A percentile compares a stretch with the other conserved stretches of the same genome.
phyloP scores from a whole-genome alignment of 2,329 filamentous ascomycete species.

The Amylocarpus encephaloides region DNA sequence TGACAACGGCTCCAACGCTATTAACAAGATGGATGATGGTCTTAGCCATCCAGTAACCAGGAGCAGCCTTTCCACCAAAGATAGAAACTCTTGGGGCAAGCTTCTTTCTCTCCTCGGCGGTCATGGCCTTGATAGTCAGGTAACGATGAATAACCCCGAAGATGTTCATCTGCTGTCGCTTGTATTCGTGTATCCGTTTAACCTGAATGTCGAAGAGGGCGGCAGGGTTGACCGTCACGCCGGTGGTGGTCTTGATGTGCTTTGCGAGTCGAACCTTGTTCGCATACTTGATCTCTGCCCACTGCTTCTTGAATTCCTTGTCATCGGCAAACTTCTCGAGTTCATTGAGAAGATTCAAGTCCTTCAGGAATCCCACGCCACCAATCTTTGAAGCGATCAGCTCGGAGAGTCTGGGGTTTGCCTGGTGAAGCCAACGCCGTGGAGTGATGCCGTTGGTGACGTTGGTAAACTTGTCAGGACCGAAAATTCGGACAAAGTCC shows the following conservation, averaged over 20 bases:
- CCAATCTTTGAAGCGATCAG: constrained; percentile 88
- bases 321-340: constrained; percentile 81
- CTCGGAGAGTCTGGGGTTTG: constrained; percentile 86
- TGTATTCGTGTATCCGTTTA: constrained; percentile 99
- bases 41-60: constrained; percentile 99
- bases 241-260: constrained; percentile 78
- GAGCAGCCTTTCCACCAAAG: constrained; percentile 95
- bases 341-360: constrained; percentile 79
- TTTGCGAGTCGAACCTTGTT: constrained; percentile 92
- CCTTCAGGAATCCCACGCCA: constrained; percentile 78
- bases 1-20: constrained; percentile 81
- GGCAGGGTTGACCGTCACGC: constrained; percentile 76
- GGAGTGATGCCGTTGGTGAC: constrained; percentile 98
- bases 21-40: constrained; percentile 97
- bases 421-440: constrained; percentile 92
- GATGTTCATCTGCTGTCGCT: constrained; percentile 97
- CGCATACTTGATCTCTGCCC: constrained; percentile 91
- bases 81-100: constrained; percentile 83
- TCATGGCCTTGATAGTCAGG: constrained; percentile 79
- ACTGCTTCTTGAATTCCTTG: constrained; percentile 85
- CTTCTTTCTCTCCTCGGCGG: constrained; percentile 78
- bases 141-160: constrained; percentile 97
- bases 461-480: constrained; percentile 95
- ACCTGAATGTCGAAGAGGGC: constrained; percentile 95
- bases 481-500: constrained; percentile 93